Conservation (phyloP, 805 yeast species). For the Cyberlindnera veronae region DNA sequence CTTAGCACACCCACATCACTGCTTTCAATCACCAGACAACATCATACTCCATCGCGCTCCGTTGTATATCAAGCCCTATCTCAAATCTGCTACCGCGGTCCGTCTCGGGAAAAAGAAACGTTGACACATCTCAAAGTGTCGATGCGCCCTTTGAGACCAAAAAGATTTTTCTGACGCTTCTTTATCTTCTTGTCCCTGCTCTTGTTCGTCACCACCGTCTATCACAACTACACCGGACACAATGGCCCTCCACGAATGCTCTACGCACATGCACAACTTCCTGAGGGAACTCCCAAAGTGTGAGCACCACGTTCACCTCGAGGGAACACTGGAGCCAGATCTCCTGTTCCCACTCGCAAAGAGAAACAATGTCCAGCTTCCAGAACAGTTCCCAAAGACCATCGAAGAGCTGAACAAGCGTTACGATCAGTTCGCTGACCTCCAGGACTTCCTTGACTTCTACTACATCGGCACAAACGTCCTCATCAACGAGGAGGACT, state of each 20-base stretch:
- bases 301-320: conserved; percentile 83
- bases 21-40: too few relatives aligned
- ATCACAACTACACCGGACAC: not conserved
- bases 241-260: conserved; percentile 31
- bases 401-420: conserved; percentile 54
- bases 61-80: not conserved
- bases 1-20: too few relatives aligned
- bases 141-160: not conserved
- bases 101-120: conserved; percentile 3
- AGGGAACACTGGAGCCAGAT: conserved; percentile 80
- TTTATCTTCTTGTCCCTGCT: not conserved
- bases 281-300: conserved; percentile 75
- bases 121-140: conserved; percentile 2
- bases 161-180: not conserved
- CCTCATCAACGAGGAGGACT: conserved; percentile 65
- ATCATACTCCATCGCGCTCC: too few relatives aligned
- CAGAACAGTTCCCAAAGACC: conserved; percentile 58
- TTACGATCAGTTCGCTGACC: conserved; percentile 58
- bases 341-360: conserved; percentile 65
- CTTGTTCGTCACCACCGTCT: not conserved
- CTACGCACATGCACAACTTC: conserved; percentile 43
- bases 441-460: conserved; percentile 75
- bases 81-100: not conserved
- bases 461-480: conserved; percentile 82
- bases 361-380: conserved; percentile 59